Conservation (phyloP, 805 yeast species). For the Cyberlindnera maclurae region DNA sequence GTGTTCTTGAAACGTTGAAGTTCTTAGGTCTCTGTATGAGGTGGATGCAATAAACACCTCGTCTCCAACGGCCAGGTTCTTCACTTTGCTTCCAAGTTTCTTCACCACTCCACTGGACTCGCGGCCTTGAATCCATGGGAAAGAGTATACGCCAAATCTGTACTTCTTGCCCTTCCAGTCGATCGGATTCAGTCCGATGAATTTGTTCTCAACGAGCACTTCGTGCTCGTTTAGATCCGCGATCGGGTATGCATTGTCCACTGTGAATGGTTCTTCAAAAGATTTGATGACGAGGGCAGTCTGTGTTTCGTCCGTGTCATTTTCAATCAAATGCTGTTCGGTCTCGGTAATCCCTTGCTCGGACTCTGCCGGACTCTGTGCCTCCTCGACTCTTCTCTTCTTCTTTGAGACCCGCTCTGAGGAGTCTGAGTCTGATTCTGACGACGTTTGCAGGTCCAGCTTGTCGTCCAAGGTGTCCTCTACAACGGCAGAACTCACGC, state of each 20-base stretch:
- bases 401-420: slow-evolving; percentile 2
- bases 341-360: slow-evolving; percentile 1
- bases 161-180: slow-evolving; percentile 45
- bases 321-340: slow-evolving; percentile 9
- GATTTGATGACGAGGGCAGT: slow-evolving; percentile 23
- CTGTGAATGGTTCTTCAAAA: slow-evolving; percentile 21
- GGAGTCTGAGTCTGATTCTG: slow-evolving; percentile 10
- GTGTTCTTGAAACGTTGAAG: slow-evolving; percentile 41
- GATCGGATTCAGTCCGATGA: slow-evolving; percentile 39
- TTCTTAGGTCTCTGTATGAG: slow-evolving; percentile 38
- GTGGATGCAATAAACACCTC: slow-evolving; percentile 40
- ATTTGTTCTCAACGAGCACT: slow-evolving; percentile 25
- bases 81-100: slow-evolving; percentile 29
- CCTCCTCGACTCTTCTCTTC: slow-evolving; percentile 5
- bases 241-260: slow-evolving; percentile 15
- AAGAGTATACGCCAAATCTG: slow-evolving; percentile 38
- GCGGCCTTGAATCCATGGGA: slow-evolving; percentile 46
- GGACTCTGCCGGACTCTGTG: neutral
- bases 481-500: slow-evolving; percentile 15
- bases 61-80: slow-evolving; percentile 26
- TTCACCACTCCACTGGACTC: slow-evolving; percentile 37
- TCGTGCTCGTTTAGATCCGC: slow-evolving; percentile 24
- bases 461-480: slow-evolving; percentile 14
- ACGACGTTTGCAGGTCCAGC: slow-evolving; percentile 6
- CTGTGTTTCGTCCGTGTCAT: slow-evolving; percentile 9